These are phyloP conservation scores for Scorias spongiosa DNA, from an alignment of 2,329 filamentous ascomycete genomes.

Conservation along the genomic window DNA sequence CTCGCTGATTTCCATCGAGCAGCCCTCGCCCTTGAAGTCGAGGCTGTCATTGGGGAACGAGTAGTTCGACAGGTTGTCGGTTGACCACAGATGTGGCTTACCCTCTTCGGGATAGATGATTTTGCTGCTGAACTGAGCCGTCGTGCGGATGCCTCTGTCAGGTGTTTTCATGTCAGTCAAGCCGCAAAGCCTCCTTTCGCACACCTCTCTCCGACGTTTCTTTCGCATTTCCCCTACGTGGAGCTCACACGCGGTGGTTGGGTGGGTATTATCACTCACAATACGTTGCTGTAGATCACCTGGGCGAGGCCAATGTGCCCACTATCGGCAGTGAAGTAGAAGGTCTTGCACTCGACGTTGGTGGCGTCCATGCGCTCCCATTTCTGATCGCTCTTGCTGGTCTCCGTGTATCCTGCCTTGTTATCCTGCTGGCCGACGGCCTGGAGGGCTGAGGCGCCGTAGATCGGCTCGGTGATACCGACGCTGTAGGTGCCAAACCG, in stretches of 20 bases:
- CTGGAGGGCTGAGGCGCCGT: conserved; percentile 75
- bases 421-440: conserved; percentile 71
- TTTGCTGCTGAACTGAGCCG: conserved; percentile 88
- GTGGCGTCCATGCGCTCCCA: conserved; percentile 74
- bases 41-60: conserved; percentile 73
- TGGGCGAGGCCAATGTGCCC: conserved; percentile 69
- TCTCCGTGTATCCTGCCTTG: conserved; percentile 63
- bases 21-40: conserved; percentile 73
- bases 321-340: conserved; percentile 71
- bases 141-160: conserved; percentile 69
- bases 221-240: background rate
- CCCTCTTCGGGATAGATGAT: conserved; percentile 62
- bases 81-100: conserved; percentile 68
- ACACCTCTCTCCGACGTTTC: background rate
- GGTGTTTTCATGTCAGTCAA: background rate
- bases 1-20: conserved; percentile 71
- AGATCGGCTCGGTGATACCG: conserved; percentile 89
- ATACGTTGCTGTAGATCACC: conserved; percentile 95
- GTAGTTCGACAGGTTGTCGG: conserved; percentile 61
- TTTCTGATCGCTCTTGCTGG: conserved; percentile 61
- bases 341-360: conserved; percentile 85
- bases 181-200: background rate
- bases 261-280: conserved; percentile 40
- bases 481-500: conserved; percentile 41
- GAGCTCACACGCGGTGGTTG: no score